Evolutionary conservation across 352 stramenopile genomes (phyloP).

Genomic region (Pythium brachiatum): DNA sequence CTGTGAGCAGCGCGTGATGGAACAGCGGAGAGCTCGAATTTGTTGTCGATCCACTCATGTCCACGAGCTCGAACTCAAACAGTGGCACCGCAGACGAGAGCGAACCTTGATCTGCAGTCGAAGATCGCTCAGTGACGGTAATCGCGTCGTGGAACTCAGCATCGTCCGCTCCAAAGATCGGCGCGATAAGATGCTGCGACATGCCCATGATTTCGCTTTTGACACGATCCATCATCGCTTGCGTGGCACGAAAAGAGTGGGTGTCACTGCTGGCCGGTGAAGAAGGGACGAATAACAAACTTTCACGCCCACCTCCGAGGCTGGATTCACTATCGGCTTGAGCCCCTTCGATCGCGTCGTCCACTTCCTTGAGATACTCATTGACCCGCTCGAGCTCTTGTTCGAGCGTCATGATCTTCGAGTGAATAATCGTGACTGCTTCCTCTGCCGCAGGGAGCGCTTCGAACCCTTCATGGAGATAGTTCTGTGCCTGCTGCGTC

Average conservation of each 20-base stretch:
- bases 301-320: slow-evolving; percentile 46
- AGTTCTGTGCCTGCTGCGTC: slow-evolving; percentile 80
- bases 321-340: slow-evolving; percentile 57
- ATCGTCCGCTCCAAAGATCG: slow-evolving; percentile 77
- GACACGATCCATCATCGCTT: slow-evolving; percentile 56
- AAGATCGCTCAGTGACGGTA: slow-evolving; percentile 34
- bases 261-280: slow-evolving; percentile 15
- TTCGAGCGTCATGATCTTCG: slow-evolving; percentile 77
- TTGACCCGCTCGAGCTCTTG: slow-evolving; percentile 67
- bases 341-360: slow-evolving; percentile 64
- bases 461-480: slow-evolving; percentile 81
- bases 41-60: slow-evolving; percentile 69
- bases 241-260: slow-evolving; percentile 17
- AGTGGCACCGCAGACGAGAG: slow-evolving; percentile 54
- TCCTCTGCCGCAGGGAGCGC: slow-evolving; percentile 70
- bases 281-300: slow-evolving; percentile 42
- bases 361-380: slow-evolving; percentile 66
- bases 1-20: slow-evolving; percentile 75
- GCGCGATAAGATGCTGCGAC: slow-evolving; percentile 73
- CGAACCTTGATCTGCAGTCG: slow-evolving; percentile 47
- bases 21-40: slow-evolving; percentile 61
- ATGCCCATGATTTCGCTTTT: slow-evolving; percentile 59
- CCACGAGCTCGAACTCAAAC: slow-evolving; percentile 85
- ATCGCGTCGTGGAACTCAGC: slow-evolving; percentile 83
- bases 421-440: slow-evolving; percentile 78